Percentiles rank a stretch among this genome's conserved stretches.
phyloP scores from a whole-genome alignment of 1,284 basidiomycete genomes.

The Sporisorium scitamineum region DNA sequence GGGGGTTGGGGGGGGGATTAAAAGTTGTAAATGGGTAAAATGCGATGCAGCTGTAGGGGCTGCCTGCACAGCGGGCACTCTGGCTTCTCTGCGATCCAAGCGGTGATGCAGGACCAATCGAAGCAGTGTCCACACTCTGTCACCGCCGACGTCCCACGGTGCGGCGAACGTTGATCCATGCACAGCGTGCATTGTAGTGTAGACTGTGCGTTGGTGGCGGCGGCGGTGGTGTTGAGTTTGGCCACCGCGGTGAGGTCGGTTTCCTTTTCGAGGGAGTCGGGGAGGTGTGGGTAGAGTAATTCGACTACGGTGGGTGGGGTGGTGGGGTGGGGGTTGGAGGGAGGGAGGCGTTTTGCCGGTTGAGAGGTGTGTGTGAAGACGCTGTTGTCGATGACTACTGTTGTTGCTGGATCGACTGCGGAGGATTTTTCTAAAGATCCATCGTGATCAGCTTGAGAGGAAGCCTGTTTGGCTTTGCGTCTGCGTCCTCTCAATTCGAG shows the following conservation, averaged over 20 bases:
- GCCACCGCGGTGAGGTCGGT: slow-evolving; percentile 11
- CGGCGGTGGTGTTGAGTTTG: slow-evolving; percentile 37
- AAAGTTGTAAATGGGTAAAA: slow-evolving; percentile 60
- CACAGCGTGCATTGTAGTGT: slow-evolving; percentile 69
- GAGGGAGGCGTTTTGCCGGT: slow-evolving; percentile 33
- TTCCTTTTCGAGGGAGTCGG: slow-evolving; percentile 8
- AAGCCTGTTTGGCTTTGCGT: slow-evolving; percentile 1
- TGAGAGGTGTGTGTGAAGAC: slow-evolving; percentile 39
- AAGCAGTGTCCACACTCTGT: slow-evolving; percentile 95
- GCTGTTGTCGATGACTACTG: slow-evolving; percentile 29
- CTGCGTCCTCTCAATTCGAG: slow-evolving; percentile 15
- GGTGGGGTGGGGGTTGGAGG: not conserved
- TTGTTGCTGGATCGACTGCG: slow-evolving; percentile 18
- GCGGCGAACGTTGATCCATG: slow-evolving; percentile 60
- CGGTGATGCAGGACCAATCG: slow-evolving; percentile 90
- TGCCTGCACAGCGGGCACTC: slow-evolving; percentile 59
- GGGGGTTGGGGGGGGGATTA: slow-evolving; percentile 5
- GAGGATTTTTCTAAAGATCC: slow-evolving; percentile 4
- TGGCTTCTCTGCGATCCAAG: slow-evolving; percentile 85
- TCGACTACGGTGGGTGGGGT: not conserved
- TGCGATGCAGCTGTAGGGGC: slow-evolving; percentile 31
- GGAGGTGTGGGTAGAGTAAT: slow-evolving; percentile 30
- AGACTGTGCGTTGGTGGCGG: slow-evolving; percentile 16
- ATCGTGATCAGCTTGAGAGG: no score
- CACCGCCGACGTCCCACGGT: slow-evolving; percentile 75